These are phyloP conservation scores for Leccinum ochraceum DNA, from an alignment of 768 basidiomycete species.

Conservation along the genomic window DNA sequence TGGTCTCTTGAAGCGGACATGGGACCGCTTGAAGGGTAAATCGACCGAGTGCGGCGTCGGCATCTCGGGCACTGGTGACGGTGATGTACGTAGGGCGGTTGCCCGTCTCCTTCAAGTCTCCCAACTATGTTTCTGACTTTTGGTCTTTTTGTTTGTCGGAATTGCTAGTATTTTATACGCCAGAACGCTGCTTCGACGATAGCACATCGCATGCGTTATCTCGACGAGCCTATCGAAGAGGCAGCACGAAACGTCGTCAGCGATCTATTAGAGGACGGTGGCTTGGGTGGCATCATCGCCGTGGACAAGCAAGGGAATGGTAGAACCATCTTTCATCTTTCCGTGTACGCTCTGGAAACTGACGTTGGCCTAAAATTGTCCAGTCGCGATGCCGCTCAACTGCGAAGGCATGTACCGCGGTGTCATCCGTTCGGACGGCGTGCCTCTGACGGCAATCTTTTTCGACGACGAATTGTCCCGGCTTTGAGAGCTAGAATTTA, in stretches of 20 bases:
- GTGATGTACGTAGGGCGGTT: slow-evolving; percentile 70
- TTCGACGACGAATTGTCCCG: slow-evolving; percentile 54
- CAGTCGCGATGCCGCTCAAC: slow-evolving; percentile 75
- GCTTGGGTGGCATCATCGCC: slow-evolving; percentile 74
- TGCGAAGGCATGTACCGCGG: slow-evolving; percentile 85
- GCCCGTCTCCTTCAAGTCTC: neutral
- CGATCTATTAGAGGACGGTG: slow-evolving; percentile 58
- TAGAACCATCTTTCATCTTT: slow-evolving; percentile 30
- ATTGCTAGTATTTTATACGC: slow-evolving; percentile 72
- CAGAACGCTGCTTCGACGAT: slow-evolving; percentile 65
- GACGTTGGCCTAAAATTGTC: neutral
- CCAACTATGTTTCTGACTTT: slow-evolving; percentile 3
- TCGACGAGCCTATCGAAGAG: slow-evolving; percentile 52
- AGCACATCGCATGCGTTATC: slow-evolving; percentile 63
- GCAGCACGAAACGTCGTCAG: slow-evolving; percentile 59
- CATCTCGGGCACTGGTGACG: slow-evolving; percentile 83
- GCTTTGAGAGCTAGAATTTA: slow-evolving; percentile 6
- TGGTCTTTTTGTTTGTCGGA: neutral
- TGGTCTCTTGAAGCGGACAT: slow-evolving; percentile 36
- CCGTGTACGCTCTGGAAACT: neutral
- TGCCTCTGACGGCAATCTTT: slow-evolving; percentile 77
- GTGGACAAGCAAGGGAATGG: slow-evolving; percentile 71
- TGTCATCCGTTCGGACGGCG: slow-evolving; percentile 65
- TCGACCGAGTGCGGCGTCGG: slow-evolving; percentile 52
- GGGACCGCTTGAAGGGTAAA: slow-evolving; percentile 41